Base-by-base conservation (phyloP, 257 asterid species). In the Cinchona pubescens region DNA sequence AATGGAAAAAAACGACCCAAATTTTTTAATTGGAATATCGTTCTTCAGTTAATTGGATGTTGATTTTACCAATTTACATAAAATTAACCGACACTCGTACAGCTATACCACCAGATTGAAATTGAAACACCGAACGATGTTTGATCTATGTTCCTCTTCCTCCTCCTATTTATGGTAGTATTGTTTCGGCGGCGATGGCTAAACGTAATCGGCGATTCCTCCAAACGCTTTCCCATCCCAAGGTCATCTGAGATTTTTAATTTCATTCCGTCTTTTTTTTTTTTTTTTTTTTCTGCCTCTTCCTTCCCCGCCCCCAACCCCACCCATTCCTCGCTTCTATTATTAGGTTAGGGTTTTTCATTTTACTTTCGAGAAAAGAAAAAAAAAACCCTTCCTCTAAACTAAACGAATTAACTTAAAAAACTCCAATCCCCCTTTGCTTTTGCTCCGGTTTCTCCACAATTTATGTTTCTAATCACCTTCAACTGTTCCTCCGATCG, bases 281-380 rank as follows among this genome's bases (percentile, higher is more conserved):
- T n/a, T n/a, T n/a, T n/a, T n/a, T 5, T 49, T 9, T 23, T 49
- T 9, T 49, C 56, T 49, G 56, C 56, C 56, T 48, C 2, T 10
- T 45, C 53, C 53, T 15, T 23, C 23, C 69, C 51, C 59, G 58
- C 68, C 48, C 51, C 27, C 75, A n/a, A n/a, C n/a, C n/a, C n/a
- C n/a, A n/a, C n/a, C n/a, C n/a, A n/a, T n/a, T n/a, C 42, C 8
- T 6, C 65, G 46, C 30, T 81, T 67, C 35, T n/a, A 23, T 83
- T n/a, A n/a, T n/a, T n/a, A n/a, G n/a, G n/a, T n/a, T 85, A 85
- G 89, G 92, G 91, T 80, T 86, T 84, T 76, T 73, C 64, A 55
- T 56, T 30, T 71, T 35, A 30, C 21, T 19, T n/a, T n/a, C n/a
- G n/a, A n/a, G n/a, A n/a, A n/a, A n/a, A n/a, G n/a, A n/a, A n/a